Base-by-base conservation (phyloP, 257 asterid species). In the Jacaranda mimosifolia region DNA sequence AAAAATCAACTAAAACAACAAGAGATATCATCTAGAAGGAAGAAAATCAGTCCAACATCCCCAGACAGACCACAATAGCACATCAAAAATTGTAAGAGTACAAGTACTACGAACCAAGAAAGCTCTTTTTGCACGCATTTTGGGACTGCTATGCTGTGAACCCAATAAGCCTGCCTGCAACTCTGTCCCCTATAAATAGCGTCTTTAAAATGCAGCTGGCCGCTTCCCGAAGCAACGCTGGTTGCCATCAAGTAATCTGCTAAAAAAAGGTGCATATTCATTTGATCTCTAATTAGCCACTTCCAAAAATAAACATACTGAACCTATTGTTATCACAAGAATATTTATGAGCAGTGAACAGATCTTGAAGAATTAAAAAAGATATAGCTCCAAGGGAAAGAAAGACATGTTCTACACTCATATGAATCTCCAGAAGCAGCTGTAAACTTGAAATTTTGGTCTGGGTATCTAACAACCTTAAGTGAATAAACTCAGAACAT, bases 231-330 rank as follows among this genome's bases (percentile, higher is more conserved):
- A 76, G 97, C 96, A 76, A 89, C 75, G 70, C 90, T 78, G 53
- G 92, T 76, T 52, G 97, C 90, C 99, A 95, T 95, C 76, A 52
- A 75, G 38, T 13, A 66, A 32, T 79, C 95, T 83, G 91, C 76
- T 36, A 69, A 71, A 63, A 14, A 68, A 53, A 53, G 63, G 63
- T 63, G 8, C 46, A 57, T 67, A 39, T 49, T 64, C 21, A 59
- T 13, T 26, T 21, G 39, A 72, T 62, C 21, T 57, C 60, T 43
- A 17, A 69, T 57, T 79, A 72, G 70, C 26, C 56, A 62, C 63
- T 19, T 18, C 32, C 53, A 53, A 42, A 59, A 55, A 10, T 7
- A 14, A 76, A 68, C 6, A 38, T 42, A 40, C 52, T 18, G 14
- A 2, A 40, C 17, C 58, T 62, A 48, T 6, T 39, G 13, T 49